A percentile compares a stretch with the other conserved stretches of the same genome.
Evolutionary conservation across 2,329 filamentous ascomycete genomes (phyloP).

Genomic region (Basipetospora chlamydospora): DNA sequence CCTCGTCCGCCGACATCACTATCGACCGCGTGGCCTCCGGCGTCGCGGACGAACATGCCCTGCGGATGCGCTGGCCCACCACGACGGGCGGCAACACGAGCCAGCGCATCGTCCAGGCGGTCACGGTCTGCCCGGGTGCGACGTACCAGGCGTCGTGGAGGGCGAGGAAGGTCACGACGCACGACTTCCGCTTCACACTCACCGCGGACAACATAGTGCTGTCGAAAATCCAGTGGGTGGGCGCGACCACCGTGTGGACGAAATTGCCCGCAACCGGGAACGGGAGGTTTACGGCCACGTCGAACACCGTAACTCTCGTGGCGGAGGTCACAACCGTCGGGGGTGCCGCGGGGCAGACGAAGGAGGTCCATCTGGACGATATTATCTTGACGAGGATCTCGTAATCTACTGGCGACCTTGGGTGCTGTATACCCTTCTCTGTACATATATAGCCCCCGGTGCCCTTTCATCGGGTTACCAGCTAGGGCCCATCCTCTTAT

Average conservation of each 20-base stretch:
- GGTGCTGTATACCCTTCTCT: too few relatives aligned
- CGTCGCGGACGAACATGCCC: not conserved
- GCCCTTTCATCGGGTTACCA: too few relatives aligned
- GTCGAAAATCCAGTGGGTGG: too few relatives aligned
- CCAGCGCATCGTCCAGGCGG: not conserved
- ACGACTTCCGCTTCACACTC: not conserved
- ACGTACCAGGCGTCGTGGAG: not conserved
- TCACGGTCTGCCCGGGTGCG: not conserved
- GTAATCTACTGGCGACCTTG: too few relatives aligned
- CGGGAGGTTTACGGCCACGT: not conserved
- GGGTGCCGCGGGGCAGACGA: not conserved
- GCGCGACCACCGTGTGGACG: not conserved
- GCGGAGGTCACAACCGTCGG: not conserved
- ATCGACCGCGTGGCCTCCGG: not conserved
- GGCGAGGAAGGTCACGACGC: not conserved
- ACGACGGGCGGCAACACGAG: not conserved
- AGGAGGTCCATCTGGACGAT: constrained; percentile 1
- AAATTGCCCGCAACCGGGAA: not conserved
- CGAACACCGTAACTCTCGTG: not conserved
- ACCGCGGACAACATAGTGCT: not conserved
- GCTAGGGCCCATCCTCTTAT: too few relatives aligned
- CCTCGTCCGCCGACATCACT: not conserved
- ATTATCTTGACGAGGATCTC: not conserved
- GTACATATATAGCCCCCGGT: too few relatives aligned
- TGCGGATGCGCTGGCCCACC: not conserved